Conservation (phyloP, 805 yeast genomes). For the Metschnikowia koreensis region DNA sequence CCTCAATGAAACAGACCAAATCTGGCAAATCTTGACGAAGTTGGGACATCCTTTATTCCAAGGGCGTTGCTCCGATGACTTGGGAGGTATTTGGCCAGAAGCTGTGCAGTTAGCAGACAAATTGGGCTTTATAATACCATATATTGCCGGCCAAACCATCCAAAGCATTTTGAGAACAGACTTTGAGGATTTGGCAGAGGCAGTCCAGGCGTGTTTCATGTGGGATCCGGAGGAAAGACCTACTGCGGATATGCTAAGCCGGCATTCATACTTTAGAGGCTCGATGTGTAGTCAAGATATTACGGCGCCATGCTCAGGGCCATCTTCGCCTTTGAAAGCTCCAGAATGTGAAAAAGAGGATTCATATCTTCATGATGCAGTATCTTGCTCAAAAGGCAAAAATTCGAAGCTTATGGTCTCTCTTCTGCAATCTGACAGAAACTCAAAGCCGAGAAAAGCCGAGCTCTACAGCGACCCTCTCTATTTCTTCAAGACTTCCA, state of each 20-base stretch:
- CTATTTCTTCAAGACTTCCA: constrained; percentile 11
- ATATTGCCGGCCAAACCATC: constrained; percentile 45
- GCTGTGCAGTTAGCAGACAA: constrained; percentile 51
- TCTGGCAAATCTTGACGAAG: constrained; percentile 59
- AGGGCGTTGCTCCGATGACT: constrained; percentile 18
- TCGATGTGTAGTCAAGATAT: constrained; percentile 23
- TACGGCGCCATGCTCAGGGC: constrained; percentile 1
- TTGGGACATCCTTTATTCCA: constrained; percentile 69
- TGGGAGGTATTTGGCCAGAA: constrained; percentile 76
- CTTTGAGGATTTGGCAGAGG: constrained; percentile 39
- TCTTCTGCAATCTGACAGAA: constrained; percentile 11
- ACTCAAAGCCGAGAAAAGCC: constrained; percentile 9
- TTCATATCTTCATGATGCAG: background rate
- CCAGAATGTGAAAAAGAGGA: constrained; percentile 1
- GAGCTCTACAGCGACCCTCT: constrained; percentile 13
- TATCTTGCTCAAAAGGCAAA: constrained; percentile 1
- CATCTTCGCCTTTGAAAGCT: constrained; percentile 7
- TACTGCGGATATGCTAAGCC: constrained; percentile 46
- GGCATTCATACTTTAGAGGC: constrained; percentile 53
- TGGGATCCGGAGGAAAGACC: constrained; percentile 81
- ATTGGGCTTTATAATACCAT: constrained; percentile 58
- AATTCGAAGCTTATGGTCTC: constrained; percentile 6
- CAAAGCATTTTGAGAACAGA: constrained; percentile 11
- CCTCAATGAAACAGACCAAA: constrained; percentile 72
- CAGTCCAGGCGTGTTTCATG: constrained; percentile 50